Evolutionary conservation across 2,329 filamentous ascomycete species (phyloP).

Genomic region (Ascochyta fabae): DNA sequence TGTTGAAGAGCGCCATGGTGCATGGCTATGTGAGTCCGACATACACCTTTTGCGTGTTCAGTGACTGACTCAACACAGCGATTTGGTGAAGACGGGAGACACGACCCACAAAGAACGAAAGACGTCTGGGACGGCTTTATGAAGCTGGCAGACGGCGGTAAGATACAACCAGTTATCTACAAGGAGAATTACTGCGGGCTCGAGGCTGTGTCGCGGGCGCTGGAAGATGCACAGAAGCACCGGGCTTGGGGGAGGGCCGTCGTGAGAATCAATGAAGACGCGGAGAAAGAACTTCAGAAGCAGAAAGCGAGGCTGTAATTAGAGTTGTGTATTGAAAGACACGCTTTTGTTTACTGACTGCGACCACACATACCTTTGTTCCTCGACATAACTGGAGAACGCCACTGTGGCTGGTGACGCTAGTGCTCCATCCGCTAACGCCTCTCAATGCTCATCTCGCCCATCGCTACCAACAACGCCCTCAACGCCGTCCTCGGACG

Average conservation of each 20-base stretch:
- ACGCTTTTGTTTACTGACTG: background rate
- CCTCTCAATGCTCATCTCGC: slow-evolving; percentile 27
- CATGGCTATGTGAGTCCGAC: slow-evolving; percentile 31
- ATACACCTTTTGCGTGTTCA: background rate
- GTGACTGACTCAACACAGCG: slow-evolving; percentile 45
- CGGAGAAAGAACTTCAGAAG: slow-evolving; percentile 13
- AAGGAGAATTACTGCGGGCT: slow-evolving; percentile 58
- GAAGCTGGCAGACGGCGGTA: slow-evolving; percentile 55
- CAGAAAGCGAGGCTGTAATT: slow-evolving; percentile 20
- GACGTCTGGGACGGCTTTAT: slow-evolving; percentile 61
- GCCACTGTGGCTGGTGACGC: slow-evolving; percentile 2
- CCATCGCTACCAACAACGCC: slow-evolving; percentile 29
- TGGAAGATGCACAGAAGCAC: slow-evolving; percentile 58
- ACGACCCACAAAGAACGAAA: slow-evolving; percentile 55
- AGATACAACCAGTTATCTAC: slow-evolving; percentile 61
- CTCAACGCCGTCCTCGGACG: slow-evolving; percentile 10
- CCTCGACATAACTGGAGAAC: background rate
- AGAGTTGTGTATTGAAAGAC: background rate
- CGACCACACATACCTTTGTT: no score
- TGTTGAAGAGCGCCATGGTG: slow-evolving; percentile 34
- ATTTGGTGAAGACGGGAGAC: slow-evolving; percentile 63
- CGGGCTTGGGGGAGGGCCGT: slow-evolving; percentile 65
- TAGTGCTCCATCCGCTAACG: slow-evolving; percentile 23
- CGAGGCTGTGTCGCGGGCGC: slow-evolving; percentile 56
- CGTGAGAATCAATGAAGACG: slow-evolving; percentile 50